Conservation (phyloP, 805 yeast species). For the Yarrowia bubula region DNA sequence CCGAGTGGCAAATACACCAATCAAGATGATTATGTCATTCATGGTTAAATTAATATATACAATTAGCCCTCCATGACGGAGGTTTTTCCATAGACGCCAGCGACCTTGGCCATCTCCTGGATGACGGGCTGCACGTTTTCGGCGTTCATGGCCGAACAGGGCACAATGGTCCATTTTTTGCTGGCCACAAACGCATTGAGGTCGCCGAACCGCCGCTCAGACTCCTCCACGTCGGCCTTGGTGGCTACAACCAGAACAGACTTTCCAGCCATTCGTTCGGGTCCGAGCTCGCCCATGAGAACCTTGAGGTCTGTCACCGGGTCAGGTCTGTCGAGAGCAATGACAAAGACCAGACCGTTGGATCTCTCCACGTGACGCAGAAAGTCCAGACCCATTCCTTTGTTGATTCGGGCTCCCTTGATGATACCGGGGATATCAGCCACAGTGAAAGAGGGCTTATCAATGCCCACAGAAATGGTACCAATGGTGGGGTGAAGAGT, state of each 20-base stretch:
- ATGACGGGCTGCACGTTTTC: conserved; percentile 74
- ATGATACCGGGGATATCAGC: conserved; percentile 98
- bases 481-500: conserved; percentile 91
- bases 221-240: conserved; percentile 77
- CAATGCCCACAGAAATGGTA: conserved; percentile 64
- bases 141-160: conserved; percentile 74
- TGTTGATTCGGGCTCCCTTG: conserved; percentile 74
- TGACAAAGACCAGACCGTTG: conserved; percentile 82
- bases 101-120: conserved; percentile 57
- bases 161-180: conserved; percentile 66
- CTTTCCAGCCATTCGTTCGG: conserved; percentile 57
- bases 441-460: conserved; percentile 66
- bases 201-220: conserved; percentile 48
- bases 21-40: no score
- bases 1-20: no score
- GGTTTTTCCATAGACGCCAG: conserved; percentile 15
- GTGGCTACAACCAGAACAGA: conserved; percentile 78
- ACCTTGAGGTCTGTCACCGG: conserved; percentile 66
- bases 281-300: conserved; percentile 70
- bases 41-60: not conserved
- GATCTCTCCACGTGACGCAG: conserved; percentile 90
- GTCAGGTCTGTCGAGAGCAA: conserved; percentile 64
- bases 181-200: conserved; percentile 49
- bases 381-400: conserved; percentile 93
- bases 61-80: not conserved